Conservation (phyloP, 2,329 filamentous ascomycete genomes). For the Fusarium solani-melongenae region DNA sequence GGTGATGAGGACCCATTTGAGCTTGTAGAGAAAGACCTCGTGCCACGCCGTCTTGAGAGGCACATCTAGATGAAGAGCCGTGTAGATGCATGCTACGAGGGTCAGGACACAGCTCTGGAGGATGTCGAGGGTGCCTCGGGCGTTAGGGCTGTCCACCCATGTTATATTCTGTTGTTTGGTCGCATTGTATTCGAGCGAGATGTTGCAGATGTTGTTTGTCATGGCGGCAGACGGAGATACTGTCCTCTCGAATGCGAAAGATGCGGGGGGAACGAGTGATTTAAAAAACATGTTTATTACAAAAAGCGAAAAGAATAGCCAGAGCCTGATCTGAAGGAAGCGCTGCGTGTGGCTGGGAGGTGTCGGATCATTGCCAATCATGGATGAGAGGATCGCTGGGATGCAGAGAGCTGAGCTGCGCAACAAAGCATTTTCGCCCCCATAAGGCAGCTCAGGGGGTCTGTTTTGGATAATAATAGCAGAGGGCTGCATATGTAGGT, state of each 20-base stretch:
- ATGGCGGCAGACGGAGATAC: neutral
- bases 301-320: neutral
- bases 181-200: neutral
- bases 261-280: neutral
- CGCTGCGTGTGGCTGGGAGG: neutral
- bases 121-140: constrained; percentile 23
- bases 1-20: constrained; percentile 45
- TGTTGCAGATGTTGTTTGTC: neutral
- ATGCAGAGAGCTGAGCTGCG: neutral
- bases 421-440: neutral
- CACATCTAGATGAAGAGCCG: constrained; percentile 51
- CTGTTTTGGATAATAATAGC: neutral
- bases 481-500: neutral
- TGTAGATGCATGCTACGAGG: constrained; percentile 49
- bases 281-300: neutral
- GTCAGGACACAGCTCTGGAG: constrained; percentile 49
- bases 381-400: neutral
- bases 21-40: constrained; percentile 29
- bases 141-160: neutral
- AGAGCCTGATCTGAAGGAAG: neutral
- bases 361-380: neutral
- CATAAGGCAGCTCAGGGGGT: neutral
- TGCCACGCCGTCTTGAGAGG: constrained; percentile 28
- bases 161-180: neutral
- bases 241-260: neutral